Conservation (phyloP, 495 filamentous ascomycete genomes). For the Aeminium ludgeri region DNA sequence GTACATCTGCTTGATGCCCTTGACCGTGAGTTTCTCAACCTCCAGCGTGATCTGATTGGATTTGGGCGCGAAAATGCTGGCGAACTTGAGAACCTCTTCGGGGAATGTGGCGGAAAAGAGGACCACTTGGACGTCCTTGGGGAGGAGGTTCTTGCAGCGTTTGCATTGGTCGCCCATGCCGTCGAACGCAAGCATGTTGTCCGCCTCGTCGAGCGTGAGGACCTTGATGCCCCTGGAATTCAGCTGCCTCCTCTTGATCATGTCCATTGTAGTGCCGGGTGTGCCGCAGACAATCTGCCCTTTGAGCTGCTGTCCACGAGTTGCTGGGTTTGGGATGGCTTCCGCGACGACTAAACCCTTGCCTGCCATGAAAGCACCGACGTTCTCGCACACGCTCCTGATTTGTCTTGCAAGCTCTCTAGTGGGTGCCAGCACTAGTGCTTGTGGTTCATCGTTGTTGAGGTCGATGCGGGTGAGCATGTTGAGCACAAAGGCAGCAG, state of each 20-base stretch:
- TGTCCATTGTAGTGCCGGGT: conserved; percentile 79
- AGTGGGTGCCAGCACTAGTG: conserved; percentile 77
- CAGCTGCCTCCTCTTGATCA: conserved; percentile 47
- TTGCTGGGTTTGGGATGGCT: conserved; percentile 60
- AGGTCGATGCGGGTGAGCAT: conserved; percentile 73
- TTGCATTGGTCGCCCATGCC: conserved; percentile 89
- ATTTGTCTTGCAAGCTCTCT: conserved; percentile 94
- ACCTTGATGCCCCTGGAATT: conserved; percentile 31
- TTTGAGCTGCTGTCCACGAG: conserved; percentile 41
- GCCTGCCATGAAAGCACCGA: conserved; percentile 56
- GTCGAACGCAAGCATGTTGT: conserved; percentile 54
- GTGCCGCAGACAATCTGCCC: conserved; percentile 79
- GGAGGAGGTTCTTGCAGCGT: conserved; percentile 68
- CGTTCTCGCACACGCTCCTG: conserved; percentile 56
- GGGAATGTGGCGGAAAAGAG: conserved; percentile 97
- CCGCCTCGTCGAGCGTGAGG: conserved; percentile 36
- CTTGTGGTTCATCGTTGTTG: conserved; percentile 53
- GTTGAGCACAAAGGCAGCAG: conserved; percentile 86
- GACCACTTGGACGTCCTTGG: conserved; percentile 57
- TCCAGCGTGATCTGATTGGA: conserved; percentile 79
- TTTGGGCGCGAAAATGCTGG: conserved; percentile 58
- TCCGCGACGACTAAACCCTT: conserved; percentile 44
- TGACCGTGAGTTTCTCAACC: conserved; percentile 82
- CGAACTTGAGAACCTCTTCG: conserved; percentile 61
- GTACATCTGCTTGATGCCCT: conserved; percentile 92